phyloP scores from a whole-genome alignment of 2,329 filamentous ascomycete genomes.

The Ceratocystis cacaofunesta region DNA sequence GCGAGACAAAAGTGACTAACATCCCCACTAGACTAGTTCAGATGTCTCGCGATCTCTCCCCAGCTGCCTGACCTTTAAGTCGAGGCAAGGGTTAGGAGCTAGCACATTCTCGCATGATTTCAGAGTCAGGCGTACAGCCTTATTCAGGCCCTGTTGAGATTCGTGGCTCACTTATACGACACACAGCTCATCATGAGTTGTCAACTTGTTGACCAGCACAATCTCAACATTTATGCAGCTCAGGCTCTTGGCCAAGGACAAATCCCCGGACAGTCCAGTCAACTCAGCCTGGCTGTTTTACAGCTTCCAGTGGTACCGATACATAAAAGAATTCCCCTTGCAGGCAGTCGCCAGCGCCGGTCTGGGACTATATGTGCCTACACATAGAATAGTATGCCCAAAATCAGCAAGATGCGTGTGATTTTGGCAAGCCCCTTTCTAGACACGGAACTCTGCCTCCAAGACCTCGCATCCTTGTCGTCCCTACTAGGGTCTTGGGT shows the following conservation, averaged over 20 bases:
- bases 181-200: conserved; percentile 4
- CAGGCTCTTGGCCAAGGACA: neutral
- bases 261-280: neutral
- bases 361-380: too few relatives aligned
- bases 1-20: neutral
- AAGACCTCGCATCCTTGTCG: neutral
- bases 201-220: neutral
- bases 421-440: neutral
- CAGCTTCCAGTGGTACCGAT: neutral
- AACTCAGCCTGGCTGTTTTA: neutral
- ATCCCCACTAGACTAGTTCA: neutral
- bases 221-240: neutral
- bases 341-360: neutral
- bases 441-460: neutral
- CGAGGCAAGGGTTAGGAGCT: neutral
- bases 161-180: conserved; percentile 4
- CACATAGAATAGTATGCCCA: neutral
- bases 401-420: neutral
- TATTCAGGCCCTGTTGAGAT: neutral
- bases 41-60: neutral
- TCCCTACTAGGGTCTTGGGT: neutral
- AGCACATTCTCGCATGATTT: neutral
- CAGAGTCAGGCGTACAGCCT: neutral
- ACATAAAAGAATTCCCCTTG: neutral
- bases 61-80: neutral